A percentile compares a stretch with the other conserved stretches of the same genome.
These are phyloP conservation scores for Phaeomoniella chlamydospora DNA, from an alignment of 2,329 filamentous ascomycete genomes.

Conservation along the genomic window DNA sequence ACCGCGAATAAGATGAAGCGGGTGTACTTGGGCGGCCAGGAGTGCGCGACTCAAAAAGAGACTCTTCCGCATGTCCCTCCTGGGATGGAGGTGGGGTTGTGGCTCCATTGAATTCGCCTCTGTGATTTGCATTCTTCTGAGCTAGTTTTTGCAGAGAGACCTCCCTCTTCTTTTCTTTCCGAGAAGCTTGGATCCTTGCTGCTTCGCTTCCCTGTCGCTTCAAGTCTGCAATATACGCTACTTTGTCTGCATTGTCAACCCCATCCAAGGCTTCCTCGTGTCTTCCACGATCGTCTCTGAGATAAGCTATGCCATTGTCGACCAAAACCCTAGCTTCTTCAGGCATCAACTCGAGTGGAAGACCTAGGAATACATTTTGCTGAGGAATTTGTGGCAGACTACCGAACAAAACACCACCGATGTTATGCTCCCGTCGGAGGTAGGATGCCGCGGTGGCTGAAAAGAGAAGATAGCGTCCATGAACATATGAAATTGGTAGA, in stretches of 20 bases:
- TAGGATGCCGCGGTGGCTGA: conserved; percentile 66
- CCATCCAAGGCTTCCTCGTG: conserved; percentile 52
- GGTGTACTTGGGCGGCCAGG: conserved; percentile 2
- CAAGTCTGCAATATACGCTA: conserved; percentile 45
- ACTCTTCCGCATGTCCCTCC: conserved; percentile 5
- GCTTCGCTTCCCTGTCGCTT: conserved; percentile 39
- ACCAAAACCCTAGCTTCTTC: conserved; percentile 79
- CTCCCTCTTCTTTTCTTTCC: conserved; percentile 35
- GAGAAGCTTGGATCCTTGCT: conserved; percentile 28
- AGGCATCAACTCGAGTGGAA: conserved; percentile 78
- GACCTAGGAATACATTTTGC: conserved; percentile 82
- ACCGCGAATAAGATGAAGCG: conserved; percentile 4
- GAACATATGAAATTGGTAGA: conserved; percentile 68
- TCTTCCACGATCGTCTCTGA: conserved; percentile 63
- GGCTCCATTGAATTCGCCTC: conserved; percentile 4
- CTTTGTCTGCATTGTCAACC: conserved; percentile 42
- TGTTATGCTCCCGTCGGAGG: conserved; percentile 65
- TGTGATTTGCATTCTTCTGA: conserved; percentile 11
- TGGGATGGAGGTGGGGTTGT: conserved; percentile 7
- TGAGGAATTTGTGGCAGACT: conserved; percentile 84
- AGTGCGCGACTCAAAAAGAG: conserved; percentile 5
- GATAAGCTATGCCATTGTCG: conserved; percentile 58
- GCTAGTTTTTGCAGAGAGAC: conserved; percentile 35
- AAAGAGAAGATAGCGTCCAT: conserved; percentile 76
- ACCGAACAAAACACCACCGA: conserved; percentile 74